phyloP scores from a whole-genome alignment of 2,329 filamentous ascomycete species.

The Colletotrichum lindemuthianum region DNA sequence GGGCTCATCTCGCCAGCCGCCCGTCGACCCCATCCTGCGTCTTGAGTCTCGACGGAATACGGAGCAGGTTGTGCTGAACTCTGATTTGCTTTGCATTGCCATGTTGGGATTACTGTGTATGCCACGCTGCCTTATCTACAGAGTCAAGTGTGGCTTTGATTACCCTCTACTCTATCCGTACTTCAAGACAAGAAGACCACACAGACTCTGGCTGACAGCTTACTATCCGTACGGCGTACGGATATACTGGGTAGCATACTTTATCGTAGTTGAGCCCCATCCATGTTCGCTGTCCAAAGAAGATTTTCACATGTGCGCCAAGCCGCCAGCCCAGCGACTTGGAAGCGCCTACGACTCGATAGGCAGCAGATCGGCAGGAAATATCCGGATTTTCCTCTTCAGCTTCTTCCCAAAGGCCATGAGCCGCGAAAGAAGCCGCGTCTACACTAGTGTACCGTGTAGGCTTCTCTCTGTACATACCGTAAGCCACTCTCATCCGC shows the following conservation, averaged over 20 bases:
- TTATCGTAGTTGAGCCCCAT: constrained; percentile 10
- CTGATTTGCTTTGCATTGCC: too few relatives aligned
- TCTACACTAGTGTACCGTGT: background rate
- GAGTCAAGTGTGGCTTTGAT: too few relatives aligned
- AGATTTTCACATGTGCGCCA: constrained; percentile 35
- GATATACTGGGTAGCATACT: background rate
- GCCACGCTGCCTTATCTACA: too few relatives aligned
- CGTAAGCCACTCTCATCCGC: constrained; percentile 3
- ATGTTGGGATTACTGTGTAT: too few relatives aligned
- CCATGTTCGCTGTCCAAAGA: constrained; percentile 8
- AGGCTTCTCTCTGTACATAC: background rate
- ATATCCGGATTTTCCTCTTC: constrained; percentile 23
- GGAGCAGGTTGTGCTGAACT: too few relatives aligned
- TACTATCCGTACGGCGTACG: background rate
- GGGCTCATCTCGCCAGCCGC: constrained; percentile 12
- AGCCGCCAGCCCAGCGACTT: constrained; percentile 14
- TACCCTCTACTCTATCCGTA: too few relatives aligned
- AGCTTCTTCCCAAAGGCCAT: background rate
- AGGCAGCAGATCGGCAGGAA: constrained; percentile 29
- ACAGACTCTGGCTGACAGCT: too few relatives aligned
- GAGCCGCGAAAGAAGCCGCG: constrained; percentile 14
- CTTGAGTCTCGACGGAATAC: too few relatives aligned
- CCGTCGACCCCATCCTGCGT: too few relatives aligned
- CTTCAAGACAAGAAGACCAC: too few relatives aligned
- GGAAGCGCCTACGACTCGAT: constrained; percentile 13